A percentile compares a stretch with the other conserved stretches of the same genome.
phyloP scores from a whole-genome alignment of 2,329 filamentous ascomycete genomes.

The Pseudogymnoascus sp. region DNA sequence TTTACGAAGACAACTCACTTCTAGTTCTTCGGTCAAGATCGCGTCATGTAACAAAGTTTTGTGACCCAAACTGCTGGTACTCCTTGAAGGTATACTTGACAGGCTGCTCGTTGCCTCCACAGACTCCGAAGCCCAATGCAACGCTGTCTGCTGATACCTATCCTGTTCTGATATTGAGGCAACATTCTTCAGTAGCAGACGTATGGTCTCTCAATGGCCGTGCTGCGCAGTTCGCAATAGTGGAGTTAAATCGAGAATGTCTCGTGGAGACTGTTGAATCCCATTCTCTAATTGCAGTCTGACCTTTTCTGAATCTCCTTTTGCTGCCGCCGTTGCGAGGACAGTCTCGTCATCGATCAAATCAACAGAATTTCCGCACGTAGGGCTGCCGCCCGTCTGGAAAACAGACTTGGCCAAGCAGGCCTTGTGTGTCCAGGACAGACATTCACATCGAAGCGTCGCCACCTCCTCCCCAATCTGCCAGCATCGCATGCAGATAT shows the following conservation, averaged over 20 bases:
- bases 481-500: neutral
- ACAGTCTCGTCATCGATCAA: neutral
- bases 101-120: too few relatives aligned
- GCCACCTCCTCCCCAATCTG: neutral
- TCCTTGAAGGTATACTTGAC: too few relatives aligned
- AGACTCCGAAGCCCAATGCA: too few relatives aligned
- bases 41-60: too few relatives aligned
- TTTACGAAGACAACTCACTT: too few relatives aligned
- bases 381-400: neutral
- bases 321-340: neutral
- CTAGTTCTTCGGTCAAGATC: too few relatives aligned
- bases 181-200: slow-evolving; percentile 11
- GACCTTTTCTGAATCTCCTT: neutral
- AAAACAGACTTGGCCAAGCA: neutral
- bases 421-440: neutral
- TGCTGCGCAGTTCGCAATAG: slow-evolving; percentile 10
- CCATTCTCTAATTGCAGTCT: neutral
- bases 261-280: neutral
- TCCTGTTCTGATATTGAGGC: too few relatives aligned
- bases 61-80: too few relatives aligned
- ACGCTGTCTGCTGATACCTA: too few relatives aligned
- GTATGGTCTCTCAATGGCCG: slow-evolving; percentile 14
- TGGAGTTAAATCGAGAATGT: neutral
- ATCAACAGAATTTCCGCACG: neutral
- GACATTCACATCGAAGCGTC: neutral